Evolutionary conservation across 1,284 basidiomycete species (phyloP).

Genomic region (Ceratobasidium sp.): DNA sequence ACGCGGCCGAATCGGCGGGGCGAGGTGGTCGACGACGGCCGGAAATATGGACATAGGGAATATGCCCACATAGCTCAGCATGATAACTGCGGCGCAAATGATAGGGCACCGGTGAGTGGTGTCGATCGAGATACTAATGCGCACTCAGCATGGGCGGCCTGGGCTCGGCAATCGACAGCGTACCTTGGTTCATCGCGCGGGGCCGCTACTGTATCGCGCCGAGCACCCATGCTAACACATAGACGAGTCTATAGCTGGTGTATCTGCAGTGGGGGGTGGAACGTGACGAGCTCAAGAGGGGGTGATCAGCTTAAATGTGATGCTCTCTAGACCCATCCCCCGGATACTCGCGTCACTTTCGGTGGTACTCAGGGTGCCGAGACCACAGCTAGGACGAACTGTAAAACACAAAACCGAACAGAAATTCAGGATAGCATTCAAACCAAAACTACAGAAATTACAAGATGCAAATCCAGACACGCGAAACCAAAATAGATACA

Average conservation of each 20-base stretch:
- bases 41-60: neutral
- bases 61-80: neutral
- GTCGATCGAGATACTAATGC: neutral
- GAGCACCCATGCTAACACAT: neutral
- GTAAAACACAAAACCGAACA: neutral
- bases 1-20: too few relatives aligned
- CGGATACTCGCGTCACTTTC: neutral
- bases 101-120: neutral
- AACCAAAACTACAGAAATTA: conserved; percentile 9
- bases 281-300: too few relatives aligned
- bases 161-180: neutral
- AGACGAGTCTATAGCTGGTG: too few relatives aligned
- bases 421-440: conserved; percentile 19
- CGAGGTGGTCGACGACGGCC: neutral
- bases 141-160: neutral
- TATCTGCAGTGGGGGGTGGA: too few relatives aligned
- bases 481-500: neutral
- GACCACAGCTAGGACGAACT: neutral
- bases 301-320: too few relatives aligned
- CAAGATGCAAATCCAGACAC: neutral
- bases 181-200: neutral
- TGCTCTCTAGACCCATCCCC: too few relatives aligned
- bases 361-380: neutral
- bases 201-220: neutral
- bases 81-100: neutral